Evolutionary conservation across 2,329 filamentous ascomycete species (phyloP), one percentile per base, ranked within the genome.

Genomic region (Graphilbum sp.): DNA sequence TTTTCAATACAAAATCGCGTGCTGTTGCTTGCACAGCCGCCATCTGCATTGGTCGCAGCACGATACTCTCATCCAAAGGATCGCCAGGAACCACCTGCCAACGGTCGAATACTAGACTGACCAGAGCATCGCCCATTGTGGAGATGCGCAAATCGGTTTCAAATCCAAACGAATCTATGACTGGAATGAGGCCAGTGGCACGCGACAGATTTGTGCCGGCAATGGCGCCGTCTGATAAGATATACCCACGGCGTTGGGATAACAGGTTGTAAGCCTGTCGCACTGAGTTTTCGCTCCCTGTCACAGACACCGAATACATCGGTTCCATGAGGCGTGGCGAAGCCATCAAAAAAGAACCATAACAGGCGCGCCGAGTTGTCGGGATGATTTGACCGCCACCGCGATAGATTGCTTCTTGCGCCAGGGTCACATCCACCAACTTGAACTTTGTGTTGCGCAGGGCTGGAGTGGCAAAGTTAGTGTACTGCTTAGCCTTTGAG

Each of bases 381-480:
- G 90, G 90, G 54, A 98, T 98, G 53, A 98, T 92, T 58, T 98
- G 90, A 33, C 90, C 90, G 47, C 88, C 88, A 41, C 90, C 90
- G 37, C 90, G 76, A 66, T 86, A 93, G 53, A 98, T 96, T 37
- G 88, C 81, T 59, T 96, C 86, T 37, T 76, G 69, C 11, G 87
- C 88, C 17, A 98, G 69, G 32, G 80, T 68, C 38, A 94, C 75
- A 54, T 96, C 88, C 44, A 87, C 96, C 52, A 98, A 75, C 54
- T 87, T 85, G 70, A 98, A 98, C 54, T 94, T 95, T 49, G 85
- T 85, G 60, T 98, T 98, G 49, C 90, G 87, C 53, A 98, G 96
- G 25, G 90, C 80, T 85, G 51, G 45, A n/a, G n/a, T n/a, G n/a
- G n/a, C n/a, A n/a, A n/a, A n/a, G n/a, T n/a, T n/a, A n/a, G n/a